Percentiles rank a stretch among this genome's conserved stretches.
Conservation (phyloP, 148 eudicot species). For the Diospyros lotus region DNA sequence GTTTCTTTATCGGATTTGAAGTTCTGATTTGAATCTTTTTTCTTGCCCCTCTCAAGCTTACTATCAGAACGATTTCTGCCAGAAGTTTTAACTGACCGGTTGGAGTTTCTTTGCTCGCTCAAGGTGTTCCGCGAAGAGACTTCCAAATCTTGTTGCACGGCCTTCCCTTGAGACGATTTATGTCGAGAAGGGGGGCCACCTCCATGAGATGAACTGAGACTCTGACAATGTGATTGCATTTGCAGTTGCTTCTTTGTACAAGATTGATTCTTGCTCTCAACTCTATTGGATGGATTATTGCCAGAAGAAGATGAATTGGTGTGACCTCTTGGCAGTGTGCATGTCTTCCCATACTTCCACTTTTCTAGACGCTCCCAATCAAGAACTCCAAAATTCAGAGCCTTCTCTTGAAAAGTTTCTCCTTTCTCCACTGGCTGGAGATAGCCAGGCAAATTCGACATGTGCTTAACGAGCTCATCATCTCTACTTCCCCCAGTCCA, state of each 20-base stretch:
- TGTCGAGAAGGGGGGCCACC: slow-evolving; percentile 28
- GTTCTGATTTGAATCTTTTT: slow-evolving; percentile 22
- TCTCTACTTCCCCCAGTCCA: slow-evolving; percentile 25
- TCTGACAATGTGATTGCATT: not conserved
- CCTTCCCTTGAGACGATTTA: slow-evolving; percentile 25
- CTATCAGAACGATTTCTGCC: slow-evolving; percentile 16
- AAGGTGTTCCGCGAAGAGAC: slow-evolving; percentile 13
- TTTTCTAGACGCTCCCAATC: slow-evolving; percentile 76
- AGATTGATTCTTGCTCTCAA: slow-evolving; percentile 9
- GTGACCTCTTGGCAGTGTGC: slow-evolving; percentile 9
- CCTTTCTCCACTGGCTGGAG: slow-evolving; percentile 54
- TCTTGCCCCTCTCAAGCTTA: slow-evolving; percentile 23
- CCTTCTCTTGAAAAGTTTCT: slow-evolving; percentile 50
- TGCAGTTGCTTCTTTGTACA: not conserved
- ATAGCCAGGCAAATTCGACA: slow-evolving; percentile 81
- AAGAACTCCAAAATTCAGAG: slow-evolving; percentile 75
- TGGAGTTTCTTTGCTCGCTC: slow-evolving; percentile 18
- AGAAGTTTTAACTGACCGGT: slow-evolving; percentile 15
- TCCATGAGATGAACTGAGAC: slow-evolving; percentile 12
- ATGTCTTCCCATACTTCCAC: slow-evolving; percentile 51
- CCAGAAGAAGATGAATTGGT: slow-evolving; percentile 11
- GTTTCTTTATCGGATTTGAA: slow-evolving; percentile 21
- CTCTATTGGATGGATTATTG: slow-evolving; percentile 16
- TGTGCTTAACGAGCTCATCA: slow-evolving; percentile 72
- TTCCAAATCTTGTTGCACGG: slow-evolving; percentile 19